Percentiles rank a stretch among this genome's conserved stretches.
phyloP scores from a whole-genome alignment of 805 yeast species.

The Metschnikowia sp. region DNA sequence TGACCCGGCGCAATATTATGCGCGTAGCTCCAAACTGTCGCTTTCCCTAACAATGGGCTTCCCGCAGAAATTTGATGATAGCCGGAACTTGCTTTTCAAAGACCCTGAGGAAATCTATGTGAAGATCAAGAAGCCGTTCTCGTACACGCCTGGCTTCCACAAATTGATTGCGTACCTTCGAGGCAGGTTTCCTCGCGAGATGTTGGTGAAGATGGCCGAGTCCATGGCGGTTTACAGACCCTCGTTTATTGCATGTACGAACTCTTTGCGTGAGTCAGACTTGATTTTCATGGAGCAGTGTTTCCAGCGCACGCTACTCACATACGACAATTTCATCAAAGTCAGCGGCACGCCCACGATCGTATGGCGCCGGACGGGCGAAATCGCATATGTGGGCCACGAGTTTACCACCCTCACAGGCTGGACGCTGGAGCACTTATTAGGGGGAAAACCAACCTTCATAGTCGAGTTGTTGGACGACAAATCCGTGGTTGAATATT shows the following conservation, averaged over 20 bases:
- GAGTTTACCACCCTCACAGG: constrained; percentile 91
- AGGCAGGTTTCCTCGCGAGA: constrained; percentile 62
- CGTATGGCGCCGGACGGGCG: constrained; percentile 95
- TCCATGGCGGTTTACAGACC: constrained; percentile 91
- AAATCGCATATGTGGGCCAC: constrained; percentile 91
- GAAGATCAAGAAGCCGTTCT: constrained; percentile 69
- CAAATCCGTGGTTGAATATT: constrained; percentile 79
- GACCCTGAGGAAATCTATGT: constrained; percentile 82
- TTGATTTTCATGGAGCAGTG: constrained; percentile 94
- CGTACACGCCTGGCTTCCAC: constrained; percentile 90
- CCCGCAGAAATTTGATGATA: constrained; percentile 4
- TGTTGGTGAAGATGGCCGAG: constrained; percentile 78
- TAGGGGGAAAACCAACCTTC: constrained; percentile 61
- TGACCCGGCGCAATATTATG: constrained; percentile 41
- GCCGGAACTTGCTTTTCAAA: constrained; percentile 26
- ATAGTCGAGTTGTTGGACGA: constrained; percentile 86
- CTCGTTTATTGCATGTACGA: constrained; percentile 87
- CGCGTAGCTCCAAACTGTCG: constrained; percentile 37
- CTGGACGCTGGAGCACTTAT: constrained; percentile 71
- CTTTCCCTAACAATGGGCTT: constrained; percentile 50
- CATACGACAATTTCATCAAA: constrained; percentile 80
- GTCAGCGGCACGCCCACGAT: constrained; percentile 91
- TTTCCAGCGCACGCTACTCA: constrained; percentile 86
- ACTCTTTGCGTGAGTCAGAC: constrained; percentile 84
- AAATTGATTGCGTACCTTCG: constrained; percentile 70